Conservation (phyloP, 1,139 yeast species). For the Hemisphaericaspora xylanilytica region DNA sequence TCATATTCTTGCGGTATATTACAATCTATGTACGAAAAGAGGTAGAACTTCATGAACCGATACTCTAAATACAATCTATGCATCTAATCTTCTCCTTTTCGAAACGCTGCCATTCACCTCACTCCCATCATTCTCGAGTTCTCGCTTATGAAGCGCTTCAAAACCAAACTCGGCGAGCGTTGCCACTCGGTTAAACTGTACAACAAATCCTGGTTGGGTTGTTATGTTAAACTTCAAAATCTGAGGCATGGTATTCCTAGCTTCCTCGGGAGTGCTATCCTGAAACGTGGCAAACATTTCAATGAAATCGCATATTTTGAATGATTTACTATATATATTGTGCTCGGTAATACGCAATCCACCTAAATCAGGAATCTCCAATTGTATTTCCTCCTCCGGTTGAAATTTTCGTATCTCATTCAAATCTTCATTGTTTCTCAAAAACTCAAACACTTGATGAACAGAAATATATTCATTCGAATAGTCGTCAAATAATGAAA, state of each 20-base stretch:
- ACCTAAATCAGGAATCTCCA: conserved; percentile 33
- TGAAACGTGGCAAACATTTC: conserved; percentile 27
- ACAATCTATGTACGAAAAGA: too few relatives aligned
- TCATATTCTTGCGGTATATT: not conserved
- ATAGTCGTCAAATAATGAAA: conserved; percentile 25
- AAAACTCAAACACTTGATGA: conserved; percentile 25
- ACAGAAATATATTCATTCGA: conserved; percentile 19
- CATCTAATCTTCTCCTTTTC: conserved; percentile 8
- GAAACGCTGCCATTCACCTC: conserved; percentile 1
- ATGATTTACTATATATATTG: conserved; percentile 30
- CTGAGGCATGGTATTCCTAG: conserved; percentile 17
- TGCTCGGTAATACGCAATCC: conserved; percentile 39
- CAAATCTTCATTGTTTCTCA: conserved; percentile 29
- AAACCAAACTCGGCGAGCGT: conserved; percentile 24
- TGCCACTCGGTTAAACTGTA: conserved; percentile 28
- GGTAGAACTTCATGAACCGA: too few relatives aligned
- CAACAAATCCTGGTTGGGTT: conserved; percentile 32
- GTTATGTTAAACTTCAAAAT: conserved; percentile 25
- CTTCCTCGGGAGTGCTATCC: conserved; percentile 17
- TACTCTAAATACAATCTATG: too few relatives aligned
- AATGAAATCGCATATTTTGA: conserved; percentile 34
- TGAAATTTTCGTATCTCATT: conserved; percentile 26
- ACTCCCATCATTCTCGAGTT: not conserved
- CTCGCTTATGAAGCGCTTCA: too few relatives aligned
- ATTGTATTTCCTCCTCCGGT: conserved; percentile 29